Evolutionary conservation across 75 land plant species (phyloP).

Genomic region (Cunninghamia lanceolata): DNA sequence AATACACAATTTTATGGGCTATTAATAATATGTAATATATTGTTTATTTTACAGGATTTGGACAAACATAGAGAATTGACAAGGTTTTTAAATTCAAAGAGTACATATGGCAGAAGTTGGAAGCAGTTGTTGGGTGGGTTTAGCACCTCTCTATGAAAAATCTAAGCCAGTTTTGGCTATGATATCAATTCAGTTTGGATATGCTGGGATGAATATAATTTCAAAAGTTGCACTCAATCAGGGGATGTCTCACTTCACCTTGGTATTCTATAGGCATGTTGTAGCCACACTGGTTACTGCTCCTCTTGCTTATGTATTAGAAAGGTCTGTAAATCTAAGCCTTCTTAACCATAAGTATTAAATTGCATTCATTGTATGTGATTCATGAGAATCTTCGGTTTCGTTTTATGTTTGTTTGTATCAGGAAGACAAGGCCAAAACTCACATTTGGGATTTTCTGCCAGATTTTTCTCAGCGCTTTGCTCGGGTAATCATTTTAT

Average conservation of each 20-base stretch:
- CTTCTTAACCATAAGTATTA: background rate
- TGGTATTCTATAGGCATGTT: slow-evolving; percentile 5
- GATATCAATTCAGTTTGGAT: slow-evolving; percentile 1
- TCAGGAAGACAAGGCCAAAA: slow-evolving; percentile 51
- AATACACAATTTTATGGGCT: background rate
- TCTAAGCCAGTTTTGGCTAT: slow-evolving; percentile 8
- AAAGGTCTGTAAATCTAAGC: background rate
- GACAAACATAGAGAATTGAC: background rate
- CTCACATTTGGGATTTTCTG: slow-evolving; percentile 36
- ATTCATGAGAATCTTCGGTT: background rate
- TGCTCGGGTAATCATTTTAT: slow-evolving; percentile 47
- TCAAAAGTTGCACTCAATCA: background rate
- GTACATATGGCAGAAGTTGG: background rate
- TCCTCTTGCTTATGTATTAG: slow-evolving; percentile 7
- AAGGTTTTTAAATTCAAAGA: background rate
- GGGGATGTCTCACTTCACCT: slow-evolving; percentile 4
- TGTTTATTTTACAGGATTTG: background rate
- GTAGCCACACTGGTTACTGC: slow-evolving; percentile 4
- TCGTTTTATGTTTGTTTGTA: slow-evolving; percentile 9
- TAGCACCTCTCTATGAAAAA: background rate
- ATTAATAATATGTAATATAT: background rate
- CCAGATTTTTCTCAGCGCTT: slow-evolving; percentile 50
- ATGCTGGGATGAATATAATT: slow-evolving; percentile 8
- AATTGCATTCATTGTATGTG: background rate
- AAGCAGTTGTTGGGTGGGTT: background rate